Evolutionary conservation across 768 basidiomycete species (phyloP), one percentile per base, ranked within the genome.

Genomic region (Glaciozyma martinii): DNA sequence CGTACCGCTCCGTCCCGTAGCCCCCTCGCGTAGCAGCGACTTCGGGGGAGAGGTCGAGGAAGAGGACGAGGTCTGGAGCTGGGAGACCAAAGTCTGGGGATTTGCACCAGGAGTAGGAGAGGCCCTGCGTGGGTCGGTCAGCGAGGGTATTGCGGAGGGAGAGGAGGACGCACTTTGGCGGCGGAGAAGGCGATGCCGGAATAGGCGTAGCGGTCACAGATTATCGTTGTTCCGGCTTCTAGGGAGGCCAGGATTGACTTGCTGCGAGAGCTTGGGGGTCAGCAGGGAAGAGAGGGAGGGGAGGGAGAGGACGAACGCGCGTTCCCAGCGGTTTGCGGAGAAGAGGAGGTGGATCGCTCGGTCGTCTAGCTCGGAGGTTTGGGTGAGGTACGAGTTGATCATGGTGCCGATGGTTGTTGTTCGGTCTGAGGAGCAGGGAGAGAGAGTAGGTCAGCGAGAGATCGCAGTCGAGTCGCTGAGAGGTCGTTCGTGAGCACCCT

Each of bases 321-420:
- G 83, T 75, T 98, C 93, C 95, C 95, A 98, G 43, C 94, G 83
- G 75, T 99, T 99, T 3, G 93, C 95, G 52, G 90, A 86, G 80
- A 99, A 98, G 62, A 99, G 82, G 5, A 97, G 83, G 75, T 98
- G 94, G 56, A 98, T 85, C 3, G 86, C 88, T 66, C 81, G 87
- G 78, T 97, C 92, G 76, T 94, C 91, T 57, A 99, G 81, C 19
- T 98, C 90, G 19, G 87, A 81, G 58, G 88, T 77, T 19, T 87
- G 88, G 55, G 84, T 84, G 61, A 99, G 80, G 76, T 98, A 99
- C 32, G 86, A 82, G 77, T 98, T 87, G 72, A 99, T 97, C 85
- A 92, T 89, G 71, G 85, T 81, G 4, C 94, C 94, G 60, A 90
- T 93, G 3, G 88, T 75, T 3, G 94, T 94, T 7, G 89, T 89